Percentiles rank a stretch among this genome's conserved stretches.
Conservation (phyloP, 1,284 basidiomycete genomes). For the Malassezia caprae region DNA sequence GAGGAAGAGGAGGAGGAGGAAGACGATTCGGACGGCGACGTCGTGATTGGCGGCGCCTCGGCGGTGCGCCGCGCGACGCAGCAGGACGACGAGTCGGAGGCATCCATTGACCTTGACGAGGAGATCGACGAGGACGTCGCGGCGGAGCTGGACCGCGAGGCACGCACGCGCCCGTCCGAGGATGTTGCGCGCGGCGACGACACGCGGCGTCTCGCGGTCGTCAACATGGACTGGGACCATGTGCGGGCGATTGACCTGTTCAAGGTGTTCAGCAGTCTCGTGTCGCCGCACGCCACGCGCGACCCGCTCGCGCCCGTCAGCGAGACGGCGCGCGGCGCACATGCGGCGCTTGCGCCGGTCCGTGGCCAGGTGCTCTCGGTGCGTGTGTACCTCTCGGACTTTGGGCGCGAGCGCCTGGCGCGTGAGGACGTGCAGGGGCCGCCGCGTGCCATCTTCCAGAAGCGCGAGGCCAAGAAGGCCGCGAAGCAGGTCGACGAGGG, state of each 20-base stretch:
- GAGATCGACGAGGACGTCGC: constrained; percentile 51
- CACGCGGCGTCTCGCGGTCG: constrained; percentile 64
- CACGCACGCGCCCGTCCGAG: constrained; percentile 48
- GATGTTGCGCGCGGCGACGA: constrained; percentile 34
- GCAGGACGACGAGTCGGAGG: constrained; percentile 27
- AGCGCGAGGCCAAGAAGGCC: constrained; percentile 1
- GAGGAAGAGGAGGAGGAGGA: constrained; percentile 29
- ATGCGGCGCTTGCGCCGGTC: constrained; percentile 26
- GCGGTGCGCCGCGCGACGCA: constrained; percentile 13
- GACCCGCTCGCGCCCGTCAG: constrained; percentile 11
- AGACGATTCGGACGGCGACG: constrained; percentile 52
- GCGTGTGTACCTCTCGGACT: constrained; percentile 80
- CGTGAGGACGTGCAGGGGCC: constrained; percentile 83
- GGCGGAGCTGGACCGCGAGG: constrained; percentile 65
- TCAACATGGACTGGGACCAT: constrained; percentile 98
- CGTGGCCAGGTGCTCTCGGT: constrained; percentile 33
- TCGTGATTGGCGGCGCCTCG: constrained; percentile 8
- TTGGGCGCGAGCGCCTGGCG: constrained; percentile 78
- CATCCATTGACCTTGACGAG: constrained; percentile 65
- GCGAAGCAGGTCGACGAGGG: constrained; percentile 50
- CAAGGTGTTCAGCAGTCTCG: constrained; percentile 82
- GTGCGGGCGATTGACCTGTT: constrained; percentile 79
- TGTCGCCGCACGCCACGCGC: constrained; percentile 50
- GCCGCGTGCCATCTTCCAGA: constrained; percentile 66
- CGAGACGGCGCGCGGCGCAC: constrained; percentile 4